Evolutionary conservation across 306 rosid species (phyloP), one percentile per base, ranked within the genome.

Genomic region (Vicia faba): DNA sequence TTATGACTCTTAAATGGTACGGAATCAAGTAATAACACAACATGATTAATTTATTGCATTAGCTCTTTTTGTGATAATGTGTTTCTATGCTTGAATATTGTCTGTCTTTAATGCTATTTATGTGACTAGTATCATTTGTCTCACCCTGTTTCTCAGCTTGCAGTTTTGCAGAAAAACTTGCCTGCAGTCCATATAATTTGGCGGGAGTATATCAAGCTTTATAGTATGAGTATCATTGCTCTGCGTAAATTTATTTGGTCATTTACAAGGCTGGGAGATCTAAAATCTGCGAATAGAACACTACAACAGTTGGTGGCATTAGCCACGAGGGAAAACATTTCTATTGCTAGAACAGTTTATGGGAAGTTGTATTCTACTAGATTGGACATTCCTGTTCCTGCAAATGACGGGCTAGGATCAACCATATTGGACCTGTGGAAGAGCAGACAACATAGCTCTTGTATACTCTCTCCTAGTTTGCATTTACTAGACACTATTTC

Each of bases 351-450:
- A 69, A 66, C 70, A 23, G 38, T 64, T 55, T 28, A 73, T 70
- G 84, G 87, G 73, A 84, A 75, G 83, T 50, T 75, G 33, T 49
- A 36, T 79, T 72, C 82, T 66, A 78, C 84, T 69, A 78, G 84
- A 84, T 68, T 87, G 66, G 95, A 85, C 82, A 85, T 88, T 66
- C 97, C 96, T 44, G 60, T 88, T 59, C 97, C 91, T 71, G 75
- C 77, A 75, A 85, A 73, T 18, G 40, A 71, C 26, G 80, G 80
- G 68, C 44, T 69, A 57, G 68, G 76, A 59, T 62, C 67, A 64
- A 26, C 67, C 31, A 70, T 80, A n/a, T n/a, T n/a, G n/a, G n/a
- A n/a, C n/a, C n/a, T n/a, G n/a, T n/a, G n/a, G n/a, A n/a, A n/a
- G n/a, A n/a, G n/a, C n/a, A n/a, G n/a, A n/a, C n/a, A n/a, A n/a